Base-by-base conservation (phyloP, 306 rosid genomes). In the Ormosia semicastrata region DNA sequence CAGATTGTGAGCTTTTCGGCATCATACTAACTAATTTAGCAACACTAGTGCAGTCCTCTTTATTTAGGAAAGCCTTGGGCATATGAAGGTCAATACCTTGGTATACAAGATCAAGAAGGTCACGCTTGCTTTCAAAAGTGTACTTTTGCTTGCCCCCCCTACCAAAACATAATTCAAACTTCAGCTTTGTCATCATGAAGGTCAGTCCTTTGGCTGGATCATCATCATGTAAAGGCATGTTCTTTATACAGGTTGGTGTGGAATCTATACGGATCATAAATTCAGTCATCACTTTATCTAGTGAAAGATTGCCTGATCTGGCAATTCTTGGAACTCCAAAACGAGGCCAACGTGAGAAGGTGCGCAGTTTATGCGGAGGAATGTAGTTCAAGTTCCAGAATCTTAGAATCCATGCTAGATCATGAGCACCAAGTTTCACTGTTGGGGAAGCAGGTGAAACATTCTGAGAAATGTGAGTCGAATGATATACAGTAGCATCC, bases 181-280 rank as follows among this genome's bases (percentile, higher is more conserved):
- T 96, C 33, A 96, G 72, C 86, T 91, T 93, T 74, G 84, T 71
- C 97, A 94, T 92, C 54, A 18, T 86, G 70, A 92, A 73, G 65
- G 97, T 88, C 84, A 96, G 87, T 82, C 99, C 99, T 80, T 91
- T 91, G 49, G 99, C 94, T 18, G 95, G 94, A 91, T 96, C 99
- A 64, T 90, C 97, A 71, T 94, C 95, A 72, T 96, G 94, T 78
- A 96, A 76, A 9, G 94, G 97, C 82, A 89, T 66, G 76, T 94
- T 87, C 85, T 89, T 92, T 72, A 96, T 79, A 74, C 91, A 86
- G 33, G 94, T 53, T 73, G 97, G 97, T n/a, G 94, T 82, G 75
- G 86, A 81, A 81, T 96, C 98, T 66, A 93, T 14, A 10, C 94
- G 93, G 68, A 96, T 77, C 98, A 96, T 92, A 82, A 96, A 90